A percentile compares a stretch with the other conserved stretches of the same genome.
These are phyloP conservation scores for Ilyonectria destructans DNA, from an alignment of 2,329 filamentous ascomycete species.

Conservation along the genomic window DNA sequence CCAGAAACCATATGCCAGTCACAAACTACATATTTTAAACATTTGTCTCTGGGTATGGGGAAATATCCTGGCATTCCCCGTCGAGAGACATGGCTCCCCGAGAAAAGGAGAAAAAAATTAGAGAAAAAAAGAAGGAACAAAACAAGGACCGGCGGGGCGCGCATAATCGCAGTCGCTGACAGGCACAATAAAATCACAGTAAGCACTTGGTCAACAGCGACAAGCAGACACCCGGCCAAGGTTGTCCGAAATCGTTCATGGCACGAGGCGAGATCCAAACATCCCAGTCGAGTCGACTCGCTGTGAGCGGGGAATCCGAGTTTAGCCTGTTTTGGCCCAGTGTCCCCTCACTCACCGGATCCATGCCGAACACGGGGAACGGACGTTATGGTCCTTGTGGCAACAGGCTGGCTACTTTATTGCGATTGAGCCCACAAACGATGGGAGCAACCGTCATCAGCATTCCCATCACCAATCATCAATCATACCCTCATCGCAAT, in stretches of 20 bases:
- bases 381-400: conserved; percentile 9
- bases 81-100: conserved; percentile 11
- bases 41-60: background rate
- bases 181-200: conserved; percentile 7
- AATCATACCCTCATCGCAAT: background rate
- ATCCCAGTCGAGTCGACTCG: conserved; percentile 20
- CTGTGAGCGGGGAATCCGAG: conserved; percentile 18
- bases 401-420: background rate
- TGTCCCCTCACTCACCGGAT: conserved; percentile 16
- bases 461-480: background rate
- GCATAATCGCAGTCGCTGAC: background rate
- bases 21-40: background rate
- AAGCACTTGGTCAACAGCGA: background rate
- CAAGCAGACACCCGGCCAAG: background rate
- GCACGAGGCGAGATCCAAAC: conserved; percentile 11
- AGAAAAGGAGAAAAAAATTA: background rate
- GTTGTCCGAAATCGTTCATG: conserved; percentile 18
- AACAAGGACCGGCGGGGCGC: background rate
- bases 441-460: background rate
- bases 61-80: conserved; percentile 8
- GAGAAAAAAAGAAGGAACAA: background rate
- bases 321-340: conserved; percentile 26
- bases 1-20: background rate
- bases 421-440: too few species aligned
- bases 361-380: conserved; percentile 19